phyloP scores from a whole-genome alignment of 2,329 filamentous ascomycete genomes.

The Monosporascus sp. region DNA sequence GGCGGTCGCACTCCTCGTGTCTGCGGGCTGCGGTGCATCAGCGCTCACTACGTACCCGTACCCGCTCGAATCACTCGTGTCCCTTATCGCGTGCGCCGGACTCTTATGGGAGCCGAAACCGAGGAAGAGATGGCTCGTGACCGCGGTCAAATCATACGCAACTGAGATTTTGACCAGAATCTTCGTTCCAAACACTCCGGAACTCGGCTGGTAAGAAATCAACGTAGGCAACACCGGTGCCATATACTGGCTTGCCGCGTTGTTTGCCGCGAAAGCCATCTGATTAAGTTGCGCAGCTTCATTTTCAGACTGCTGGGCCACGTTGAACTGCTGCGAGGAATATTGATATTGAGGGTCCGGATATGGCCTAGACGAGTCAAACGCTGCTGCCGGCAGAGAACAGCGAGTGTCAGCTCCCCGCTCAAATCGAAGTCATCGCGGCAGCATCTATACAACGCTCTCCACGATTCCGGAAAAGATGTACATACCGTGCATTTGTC shows the following conservation, averaged over 20 bases:
- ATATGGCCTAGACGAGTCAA: conserved; percentile 56
- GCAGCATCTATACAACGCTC: neutral
- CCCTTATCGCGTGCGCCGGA: conserved; percentile 59
- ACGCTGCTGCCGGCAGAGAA: conserved; percentile 34
- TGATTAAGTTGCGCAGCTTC: conserved; percentile 48
- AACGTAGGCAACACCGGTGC: conserved; percentile 58
- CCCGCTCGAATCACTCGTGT: conserved; percentile 50
- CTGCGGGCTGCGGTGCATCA: conserved; percentile 59
- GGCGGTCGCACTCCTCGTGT: conserved; percentile 44
- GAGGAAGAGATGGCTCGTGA: conserved; percentile 59
- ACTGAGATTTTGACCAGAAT: conserved; percentile 70
- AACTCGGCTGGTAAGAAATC: conserved; percentile 63
- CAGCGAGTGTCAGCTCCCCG: neutral
- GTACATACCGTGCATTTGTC: conserved; percentile 76
- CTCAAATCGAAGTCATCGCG: neutral
- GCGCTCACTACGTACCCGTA: conserved; percentile 69
- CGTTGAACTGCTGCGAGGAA: conserved; percentile 37
- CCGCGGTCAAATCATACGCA: conserved; percentile 62
- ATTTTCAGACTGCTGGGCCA: conserved; percentile 45
- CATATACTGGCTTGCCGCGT: conserved; percentile 62
- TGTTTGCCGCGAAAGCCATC: conserved; percentile 55
- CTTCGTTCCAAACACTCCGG: conserved; percentile 64
- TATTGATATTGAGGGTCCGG: conserved; percentile 54
- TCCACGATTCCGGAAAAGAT: neutral
- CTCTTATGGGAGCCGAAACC: conserved; percentile 76